Evolutionary conservation across 2,329 filamentous ascomycete genomes (phyloP).

Genomic region (Eutypella sp.): DNA sequence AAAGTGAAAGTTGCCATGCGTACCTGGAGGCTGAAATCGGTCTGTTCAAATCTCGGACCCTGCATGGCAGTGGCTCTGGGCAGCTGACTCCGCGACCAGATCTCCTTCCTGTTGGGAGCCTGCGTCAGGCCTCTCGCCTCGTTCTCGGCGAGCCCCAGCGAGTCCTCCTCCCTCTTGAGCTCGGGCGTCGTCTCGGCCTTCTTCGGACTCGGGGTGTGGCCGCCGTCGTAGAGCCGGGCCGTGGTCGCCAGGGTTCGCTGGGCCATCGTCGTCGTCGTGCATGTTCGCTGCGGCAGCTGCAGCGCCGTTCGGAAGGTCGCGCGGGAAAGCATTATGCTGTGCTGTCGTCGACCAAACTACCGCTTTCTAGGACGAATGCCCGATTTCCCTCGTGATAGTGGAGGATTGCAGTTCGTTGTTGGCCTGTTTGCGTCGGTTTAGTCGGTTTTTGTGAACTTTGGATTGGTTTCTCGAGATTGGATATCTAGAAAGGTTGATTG

Average conservation of each 20-base stretch:
- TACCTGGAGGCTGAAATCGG: slow-evolving; percentile 88
- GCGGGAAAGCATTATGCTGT: slow-evolving; percentile 46
- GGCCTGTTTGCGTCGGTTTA: slow-evolving; percentile 5
- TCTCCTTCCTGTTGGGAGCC: slow-evolving; percentile 75
- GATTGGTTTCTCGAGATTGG: neutral
- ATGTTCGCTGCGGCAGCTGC: slow-evolving; percentile 39
- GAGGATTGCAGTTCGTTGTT: too few species aligned
- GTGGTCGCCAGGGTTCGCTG: slow-evolving; percentile 46
- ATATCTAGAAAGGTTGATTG: slow-evolving; percentile 4
- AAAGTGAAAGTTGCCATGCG: too few species aligned
- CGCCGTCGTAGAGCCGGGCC: slow-evolving; percentile 39
- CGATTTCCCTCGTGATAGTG: too few species aligned
- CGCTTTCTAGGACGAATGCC: slow-evolving; percentile 15
- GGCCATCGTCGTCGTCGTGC: too few species aligned
- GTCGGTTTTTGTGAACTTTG: neutral
- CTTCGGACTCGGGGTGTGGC: slow-evolving; percentile 29
- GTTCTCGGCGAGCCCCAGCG: slow-evolving; percentile 28
- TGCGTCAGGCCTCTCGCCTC: slow-evolving; percentile 56
- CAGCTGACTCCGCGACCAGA: slow-evolving; percentile 85
- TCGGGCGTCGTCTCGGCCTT: slow-evolving; percentile 39
- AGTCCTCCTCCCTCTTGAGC: slow-evolving; percentile 35
- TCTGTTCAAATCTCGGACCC: slow-evolving; percentile 95
- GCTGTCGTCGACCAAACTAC: slow-evolving; percentile 40
- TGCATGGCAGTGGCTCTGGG: slow-evolving; percentile 80
- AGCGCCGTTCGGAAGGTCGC: slow-evolving; percentile 35